Base-by-base conservation (phyloP, 306 rosid species). In the Castanopsis chinensis region DNA sequence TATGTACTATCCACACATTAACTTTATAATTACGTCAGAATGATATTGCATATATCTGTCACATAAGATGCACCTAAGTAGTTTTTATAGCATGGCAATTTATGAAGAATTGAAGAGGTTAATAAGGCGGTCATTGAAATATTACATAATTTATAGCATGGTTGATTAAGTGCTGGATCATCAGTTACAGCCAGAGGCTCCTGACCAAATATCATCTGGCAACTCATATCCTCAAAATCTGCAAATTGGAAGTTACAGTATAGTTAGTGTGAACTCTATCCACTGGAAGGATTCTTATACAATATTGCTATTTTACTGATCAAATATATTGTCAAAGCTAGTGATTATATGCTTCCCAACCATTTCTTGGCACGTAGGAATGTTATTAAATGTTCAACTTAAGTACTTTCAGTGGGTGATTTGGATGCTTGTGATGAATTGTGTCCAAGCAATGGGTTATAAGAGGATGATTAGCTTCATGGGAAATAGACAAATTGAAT, bases 191-290 rank as follows among this genome's bases (percentile, higher is more conserved):
- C 86, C 5, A 96, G 93, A 76, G 99, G 94, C 10, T 96, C 93
- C 88, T 88, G 86, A 17, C 99, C 99, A 86, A 89, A 96, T 79
- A 89, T 82, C 99, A 96, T 96, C 87, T 96, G 91, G 63, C 99
- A 96, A 72, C 99, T 96, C 98, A 92, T 89, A 80, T 96, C 99
- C 68, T 93, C 98, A 93, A 93, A 96, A 83, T 96, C 99, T 96
- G 92, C 72, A 85, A 45, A 76, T 80, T 49, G 78, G 51, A 59
- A 74, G 57, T 61, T 78, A 82, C n/a, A 53, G 51, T 81, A 35
- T 18, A 30, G 56, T 57, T 75, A 68, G 11, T 30, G 56, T 64
- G 27, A 77, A 51, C 43, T 77, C 76, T 41, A 23, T 86, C 56
- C 14, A 55, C 9, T 63, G 54, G 64, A 23, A 37, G 60, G 69